Evolutionary conservation across 305 asterid genomes (phyloP).

Genomic region (Withania somnifera): DNA sequence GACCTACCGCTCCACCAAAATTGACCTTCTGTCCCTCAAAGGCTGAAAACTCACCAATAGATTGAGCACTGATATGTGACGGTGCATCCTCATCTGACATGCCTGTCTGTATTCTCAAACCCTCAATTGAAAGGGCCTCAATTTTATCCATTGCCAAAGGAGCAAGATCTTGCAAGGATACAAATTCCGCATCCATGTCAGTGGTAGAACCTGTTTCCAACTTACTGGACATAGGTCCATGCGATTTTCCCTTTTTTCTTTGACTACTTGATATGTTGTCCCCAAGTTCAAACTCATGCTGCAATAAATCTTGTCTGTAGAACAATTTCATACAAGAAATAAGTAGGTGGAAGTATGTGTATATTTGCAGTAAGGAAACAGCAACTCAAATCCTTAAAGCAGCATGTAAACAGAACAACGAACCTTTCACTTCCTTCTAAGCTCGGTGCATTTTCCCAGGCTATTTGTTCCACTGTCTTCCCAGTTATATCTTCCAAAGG

Average conservation of each 20-base stretch:
- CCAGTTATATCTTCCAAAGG: constrained; percentile 92
- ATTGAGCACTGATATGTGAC: constrained; percentile 54
- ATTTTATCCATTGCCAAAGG: constrained; percentile 96
- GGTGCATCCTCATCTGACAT: constrained; percentile 70
- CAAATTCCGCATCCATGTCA: constrained; percentile 46
- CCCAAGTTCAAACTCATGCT: constrained; percentile 26
- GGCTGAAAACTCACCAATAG: constrained; percentile 64
- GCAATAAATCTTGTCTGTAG: constrained; percentile 44
- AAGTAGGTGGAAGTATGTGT: background rate
- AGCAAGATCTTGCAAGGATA: constrained; percentile 81
- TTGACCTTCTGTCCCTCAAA: constrained; percentile 49
- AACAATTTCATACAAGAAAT: background rate
- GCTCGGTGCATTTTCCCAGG: constrained; percentile 56
- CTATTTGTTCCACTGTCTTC: constrained; percentile 72
- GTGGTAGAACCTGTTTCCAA: constrained; percentile 20
- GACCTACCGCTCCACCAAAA: constrained; percentile 53
- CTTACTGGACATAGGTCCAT: constrained; percentile 28
- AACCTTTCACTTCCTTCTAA: constrained; percentile 68
- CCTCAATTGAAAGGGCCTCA: constrained; percentile 91
- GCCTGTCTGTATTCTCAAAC: constrained; percentile 86
- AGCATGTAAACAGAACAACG: constrained; percentile 4
- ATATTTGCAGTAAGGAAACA: background rate
- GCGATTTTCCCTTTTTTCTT: constrained; percentile 17
- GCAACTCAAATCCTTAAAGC: background rate
- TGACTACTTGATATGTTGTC: constrained; percentile 18